These are phyloP conservation scores for Nakazawaea pomicola DNA, from an alignment of 805 yeast species.

Conservation along the genomic window DNA sequence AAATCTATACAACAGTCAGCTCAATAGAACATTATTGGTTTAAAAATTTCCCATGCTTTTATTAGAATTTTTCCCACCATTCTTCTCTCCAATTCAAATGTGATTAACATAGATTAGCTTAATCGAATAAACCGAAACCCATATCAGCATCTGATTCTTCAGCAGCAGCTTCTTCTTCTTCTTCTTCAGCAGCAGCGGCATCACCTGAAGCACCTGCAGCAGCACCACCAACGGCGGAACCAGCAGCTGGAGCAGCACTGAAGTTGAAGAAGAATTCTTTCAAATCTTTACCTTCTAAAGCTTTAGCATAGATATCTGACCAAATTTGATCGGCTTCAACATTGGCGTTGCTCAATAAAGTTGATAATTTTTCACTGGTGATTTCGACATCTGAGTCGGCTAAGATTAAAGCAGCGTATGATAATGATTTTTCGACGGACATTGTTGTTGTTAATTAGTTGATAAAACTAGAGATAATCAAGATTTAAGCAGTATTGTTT, in stretches of 20 bases:
- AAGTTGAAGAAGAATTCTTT: constrained; percentile 60
- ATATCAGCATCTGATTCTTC: constrained; percentile 79
- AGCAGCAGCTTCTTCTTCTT: constrained; percentile 53
- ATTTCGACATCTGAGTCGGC: constrained; percentile 96
- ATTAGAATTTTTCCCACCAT: too few species aligned
- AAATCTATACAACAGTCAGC: too few species aligned
- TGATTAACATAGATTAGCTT: constrained; percentile 27
- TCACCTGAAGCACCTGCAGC: constrained; percentile 42
- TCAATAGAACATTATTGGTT: too few species aligned
- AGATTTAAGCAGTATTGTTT: constrained; percentile 34
- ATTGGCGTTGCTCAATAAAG: constrained; percentile 73
- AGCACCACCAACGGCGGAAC: constrained; percentile 43
- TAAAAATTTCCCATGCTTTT: too few species aligned
- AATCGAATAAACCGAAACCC: constrained; percentile 92
- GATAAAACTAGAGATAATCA: constrained; percentile 32
- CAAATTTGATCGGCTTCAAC: constrained; percentile 73
- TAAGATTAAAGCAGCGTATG: constrained; percentile 97
- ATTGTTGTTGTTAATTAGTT: constrained; percentile 25
- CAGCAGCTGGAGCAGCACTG: constrained; percentile 45
- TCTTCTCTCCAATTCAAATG: background rate
- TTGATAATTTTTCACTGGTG: constrained; percentile 73
- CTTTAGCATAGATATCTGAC: constrained; percentile 81
- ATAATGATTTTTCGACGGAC: constrained; percentile 88
- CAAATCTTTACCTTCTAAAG: constrained; percentile 75
- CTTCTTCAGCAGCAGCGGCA: constrained; percentile 47